Base-by-base conservation (phyloP, 2,329 filamentous ascomycete species). In the Clonostachys rosea region DNA sequence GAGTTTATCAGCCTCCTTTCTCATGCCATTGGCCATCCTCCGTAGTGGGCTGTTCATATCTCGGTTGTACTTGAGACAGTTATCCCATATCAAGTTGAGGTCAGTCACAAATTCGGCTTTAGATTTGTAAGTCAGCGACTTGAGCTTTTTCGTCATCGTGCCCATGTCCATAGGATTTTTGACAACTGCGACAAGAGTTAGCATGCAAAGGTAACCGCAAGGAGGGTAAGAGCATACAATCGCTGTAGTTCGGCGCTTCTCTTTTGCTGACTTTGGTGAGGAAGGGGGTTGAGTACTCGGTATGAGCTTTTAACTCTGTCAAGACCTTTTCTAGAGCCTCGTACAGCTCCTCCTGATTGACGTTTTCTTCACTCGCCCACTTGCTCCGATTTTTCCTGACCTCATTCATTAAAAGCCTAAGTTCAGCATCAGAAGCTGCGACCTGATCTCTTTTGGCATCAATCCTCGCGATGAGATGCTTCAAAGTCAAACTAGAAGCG, bases 111-210 rank as follows among this genome's bases (percentile, higher is more conserved):
- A 99, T 20, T 99, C 94, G 51, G 88, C 82, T 70, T 99, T 99
- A 42, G 87, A 91, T 63, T 89, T 91, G 69, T 89, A 94, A 36
- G 78, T 78, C 35, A 90, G 69, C 10, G 79, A 77, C 63, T 92
- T 92, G 47, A 99, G 81, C 71, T 97, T 99, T 73, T 99, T 99
- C 52, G 95, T 96, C 91, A 99, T 97, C 43, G 85, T 86, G 36
- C 94, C 94, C 48, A 99, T 83, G 64, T 99, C 94, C 94, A 99
- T 99, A 3, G 94, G 94, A 42, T 91, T 87, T 69, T 95, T 96
- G 68, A 97, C 96, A 54, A 89, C 86, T 91, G 61, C 46, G 54
- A 39, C 49, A 14, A 10, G 37, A 44, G 55, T 67, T 55, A 63
- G 58, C 47, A 6, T 17, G 37, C 11, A 5, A 16, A 34, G 14